Evolutionary conservation across 208 protist genomes (phyloP), one percentile per base, ranked within the genome.

Genomic region (Trypanosoma melophagium): DNA sequence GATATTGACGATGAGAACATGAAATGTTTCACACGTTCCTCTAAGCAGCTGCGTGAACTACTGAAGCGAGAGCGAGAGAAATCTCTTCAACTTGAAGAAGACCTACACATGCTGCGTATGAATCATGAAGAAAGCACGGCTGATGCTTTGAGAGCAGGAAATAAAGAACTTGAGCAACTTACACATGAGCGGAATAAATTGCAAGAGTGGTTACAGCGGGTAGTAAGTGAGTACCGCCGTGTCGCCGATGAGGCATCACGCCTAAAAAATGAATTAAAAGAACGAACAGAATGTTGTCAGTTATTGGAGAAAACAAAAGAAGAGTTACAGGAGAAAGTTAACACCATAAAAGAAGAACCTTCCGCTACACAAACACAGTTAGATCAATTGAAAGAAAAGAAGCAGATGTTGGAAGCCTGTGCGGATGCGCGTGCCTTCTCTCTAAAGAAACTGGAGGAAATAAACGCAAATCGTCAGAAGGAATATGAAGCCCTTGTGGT

Each of bases 171-270:
- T 16, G 22, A 19, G 10, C 13, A 35, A 14, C 51, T 79, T 2
- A 62, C 31, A 45, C 56, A 64, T 51, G 75, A 80, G 56, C 47
- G 71, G 7, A 56, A 68, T 41, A 63, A 71, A n/a, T 21, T 80
- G 49, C 66, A 55, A 19, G 57, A 67, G 42, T 80, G 75, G 75
- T 49, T 80, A 25, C 70, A 74, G 28, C 66, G 75, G 0, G 75
- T 63, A 0, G 75, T 77, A 28, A 50, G 1, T 14, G 75, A 80
- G 51, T 80, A 70, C 22, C 59, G 70, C 22, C 75, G 75, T 41
- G 70, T 80, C 9, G 75, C 75, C 13, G 75, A 80, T 17, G 69
- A 77, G 40, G 71, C 75, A 42, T 12, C 19, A 12, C 42, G 19
- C 3, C 53, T 73, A n/a, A 52, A 66, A 50, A 35, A 40, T 1